Evolutionary conservation across 768 basidiomycete species (phyloP).

Genomic region (Cytidiella melzeri): DNA sequence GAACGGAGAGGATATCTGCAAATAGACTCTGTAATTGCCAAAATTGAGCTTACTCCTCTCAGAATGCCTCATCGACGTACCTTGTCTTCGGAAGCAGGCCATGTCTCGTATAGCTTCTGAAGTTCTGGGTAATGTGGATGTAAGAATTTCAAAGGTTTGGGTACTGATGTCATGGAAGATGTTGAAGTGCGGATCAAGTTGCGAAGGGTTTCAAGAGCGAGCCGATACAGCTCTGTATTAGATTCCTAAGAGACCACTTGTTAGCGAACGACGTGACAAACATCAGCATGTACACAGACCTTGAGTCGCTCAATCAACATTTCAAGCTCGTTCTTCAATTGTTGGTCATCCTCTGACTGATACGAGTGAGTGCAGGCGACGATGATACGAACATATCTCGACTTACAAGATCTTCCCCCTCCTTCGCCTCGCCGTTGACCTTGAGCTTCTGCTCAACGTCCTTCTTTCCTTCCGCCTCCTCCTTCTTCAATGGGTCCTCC

Average conservation of each 20-base stretch:
- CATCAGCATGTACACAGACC: conserved; percentile 39
- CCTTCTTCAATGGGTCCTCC: conserved; percentile 70
- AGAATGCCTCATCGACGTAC: conserved; percentile 32
- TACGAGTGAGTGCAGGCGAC: conserved; percentile 1
- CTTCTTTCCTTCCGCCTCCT: conserved; percentile 49
- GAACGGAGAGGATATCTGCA: conserved; percentile 94
- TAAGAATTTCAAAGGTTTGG: conserved; percentile 97
- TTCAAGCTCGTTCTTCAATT: conserved; percentile 90
- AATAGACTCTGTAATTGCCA: conserved; percentile 65
- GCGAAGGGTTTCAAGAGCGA: conserved; percentile 89
- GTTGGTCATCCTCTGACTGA: conserved; percentile 92
- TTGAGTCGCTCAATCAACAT: conserved; percentile 94
- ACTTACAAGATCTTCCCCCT: conserved; percentile 73
- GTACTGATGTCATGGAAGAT: conserved; percentile 98
- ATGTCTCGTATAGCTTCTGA: conserved; percentile 76
- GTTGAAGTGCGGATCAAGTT: conserved; percentile 94
- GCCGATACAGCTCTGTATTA: conserved; percentile 75
- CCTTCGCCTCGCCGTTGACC: conserved; percentile 37
- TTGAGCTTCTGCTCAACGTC: conserved; percentile 18
- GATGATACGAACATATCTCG: not conserved
- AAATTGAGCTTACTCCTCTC: not conserved
- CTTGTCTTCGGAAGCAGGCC: conserved; percentile 75
- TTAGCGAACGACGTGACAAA: conserved; percentile 1
- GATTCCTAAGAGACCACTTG: conserved; percentile 60
- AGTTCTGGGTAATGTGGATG: conserved; percentile 89